Evolutionary conservation across 495 filamentous ascomycete species (phyloP).

Genomic region (Ascobolus immersus): DNA sequence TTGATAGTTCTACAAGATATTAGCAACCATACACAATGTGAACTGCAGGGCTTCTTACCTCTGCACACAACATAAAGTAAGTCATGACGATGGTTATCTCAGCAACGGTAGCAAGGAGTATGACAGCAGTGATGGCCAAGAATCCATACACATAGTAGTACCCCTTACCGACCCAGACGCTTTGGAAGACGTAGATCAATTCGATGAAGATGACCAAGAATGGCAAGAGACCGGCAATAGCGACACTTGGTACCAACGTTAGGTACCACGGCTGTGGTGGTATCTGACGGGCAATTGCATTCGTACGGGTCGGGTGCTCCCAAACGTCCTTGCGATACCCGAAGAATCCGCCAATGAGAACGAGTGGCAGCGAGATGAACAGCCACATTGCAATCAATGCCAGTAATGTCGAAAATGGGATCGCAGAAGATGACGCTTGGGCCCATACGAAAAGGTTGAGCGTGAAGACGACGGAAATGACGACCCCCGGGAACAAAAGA

Average conservation of each 20-base stretch:
- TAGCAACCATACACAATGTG: slow-evolving; percentile 5
- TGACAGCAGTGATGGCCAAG: slow-evolving; percentile 45
- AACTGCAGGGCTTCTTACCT: no score
- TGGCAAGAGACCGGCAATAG: slow-evolving; percentile 61
- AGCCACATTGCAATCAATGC: slow-evolving; percentile 63
- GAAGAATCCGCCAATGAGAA: slow-evolving; percentile 62
- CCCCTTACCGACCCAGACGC: slow-evolving; percentile 76
- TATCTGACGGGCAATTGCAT: slow-evolving; percentile 44
- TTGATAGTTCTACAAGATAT: slow-evolving; percentile 43
- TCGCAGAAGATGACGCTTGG: slow-evolving; percentile 70
- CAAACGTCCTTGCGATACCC: slow-evolving; percentile 47
- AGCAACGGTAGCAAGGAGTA: slow-evolving; percentile 53
- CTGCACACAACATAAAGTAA: slow-evolving; percentile 63
- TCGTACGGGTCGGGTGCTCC: slow-evolving; percentile 75
- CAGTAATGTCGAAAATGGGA: slow-evolving; percentile 65
- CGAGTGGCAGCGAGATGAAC: slow-evolving; percentile 68
- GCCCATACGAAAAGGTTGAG: slow-evolving; percentile 88
- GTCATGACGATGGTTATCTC: slow-evolving; percentile 79
- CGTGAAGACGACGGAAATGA: slow-evolving; percentile 56
- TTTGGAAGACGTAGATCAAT: slow-evolving; percentile 75
- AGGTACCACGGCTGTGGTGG: slow-evolving; percentile 64
- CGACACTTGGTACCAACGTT: slow-evolving; percentile 30
- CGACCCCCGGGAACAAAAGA: slow-evolving; percentile 56
- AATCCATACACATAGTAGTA: slow-evolving; percentile 95
- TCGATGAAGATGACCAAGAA: slow-evolving; percentile 91